These are phyloP conservation scores for Cochliopodium minus DNA, from an alignment of 208 protist species.

Conservation along the genomic window DNA sequence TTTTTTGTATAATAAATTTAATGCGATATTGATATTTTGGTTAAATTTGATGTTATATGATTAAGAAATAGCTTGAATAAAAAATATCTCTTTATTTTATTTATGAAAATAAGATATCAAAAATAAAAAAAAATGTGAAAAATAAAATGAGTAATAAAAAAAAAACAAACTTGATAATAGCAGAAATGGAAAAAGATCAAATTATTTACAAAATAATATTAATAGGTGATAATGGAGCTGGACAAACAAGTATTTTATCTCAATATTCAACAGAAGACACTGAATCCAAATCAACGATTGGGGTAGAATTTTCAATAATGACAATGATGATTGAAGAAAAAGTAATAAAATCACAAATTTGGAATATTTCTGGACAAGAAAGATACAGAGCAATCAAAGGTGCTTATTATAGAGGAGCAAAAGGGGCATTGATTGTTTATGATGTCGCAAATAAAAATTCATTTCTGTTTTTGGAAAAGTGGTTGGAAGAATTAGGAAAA, in stretches of 20 bases:
- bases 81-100: too few species aligned
- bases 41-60: too few species aligned
- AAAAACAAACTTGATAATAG: too few species aligned
- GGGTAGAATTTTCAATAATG: slow-evolving; percentile 93
- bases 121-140: too few species aligned
- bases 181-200: too few species aligned
- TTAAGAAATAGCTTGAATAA: too few species aligned
- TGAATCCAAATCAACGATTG: slow-evolving; percentile 96
- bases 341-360: slow-evolving; percentile 95
- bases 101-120: too few species aligned
- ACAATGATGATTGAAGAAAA: slow-evolving; percentile 77
- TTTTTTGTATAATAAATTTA: too few species aligned
- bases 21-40: too few species aligned
- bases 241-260: slow-evolving; percentile 93
- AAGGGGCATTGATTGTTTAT: slow-evolving; percentile 67
- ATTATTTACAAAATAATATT: too few species aligned
- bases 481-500: slow-evolving; percentile 60
- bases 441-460: slow-evolving; percentile 63
- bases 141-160: too few species aligned
- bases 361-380: slow-evolving; percentile 88
- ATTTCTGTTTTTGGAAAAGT: slow-evolving; percentile 58
- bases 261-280: slow-evolving; percentile 90
- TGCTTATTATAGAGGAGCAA: slow-evolving; percentile 50
- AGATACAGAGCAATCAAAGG: slow-evolving; percentile 91
- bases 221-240: too few species aligned